These are phyloP conservation scores for Arabidopsis lyrata DNA, from an alignment of 441 rosid species.

Conservation along the genomic window DNA sequence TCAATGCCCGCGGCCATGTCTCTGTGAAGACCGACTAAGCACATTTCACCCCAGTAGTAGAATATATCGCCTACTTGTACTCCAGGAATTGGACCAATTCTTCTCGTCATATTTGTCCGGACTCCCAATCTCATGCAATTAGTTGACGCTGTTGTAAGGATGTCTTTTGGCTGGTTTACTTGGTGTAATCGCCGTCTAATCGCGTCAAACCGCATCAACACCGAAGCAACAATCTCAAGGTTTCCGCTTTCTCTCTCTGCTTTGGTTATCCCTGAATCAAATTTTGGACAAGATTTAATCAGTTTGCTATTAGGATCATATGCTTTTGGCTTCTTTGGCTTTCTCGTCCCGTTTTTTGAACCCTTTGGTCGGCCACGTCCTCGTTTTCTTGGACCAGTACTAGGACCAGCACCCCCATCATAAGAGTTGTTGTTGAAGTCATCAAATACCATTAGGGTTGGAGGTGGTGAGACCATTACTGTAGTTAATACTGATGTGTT, in stretches of 20 bases:
- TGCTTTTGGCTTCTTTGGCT: neutral
- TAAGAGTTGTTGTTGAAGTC: neutral
- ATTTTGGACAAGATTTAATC: neutral
- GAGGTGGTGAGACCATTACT: neutral
- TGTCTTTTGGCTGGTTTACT: constrained; percentile 34
- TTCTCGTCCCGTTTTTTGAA: neutral
- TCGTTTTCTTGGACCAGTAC: constrained; percentile 9
- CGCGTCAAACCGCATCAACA: constrained; percentile 47
- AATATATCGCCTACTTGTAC: constrained; percentile 72
- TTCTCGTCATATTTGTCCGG: constrained; percentile 47
- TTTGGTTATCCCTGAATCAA: neutral
- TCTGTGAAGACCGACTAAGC: constrained; percentile 68
- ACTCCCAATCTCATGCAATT: constrained; percentile 44
- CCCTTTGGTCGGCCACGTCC: constrained; percentile 34
- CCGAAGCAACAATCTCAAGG: constrained; percentile 36
- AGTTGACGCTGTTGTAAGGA: constrained; percentile 19
- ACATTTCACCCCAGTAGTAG: constrained; percentile 71
- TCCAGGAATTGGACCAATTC: constrained; percentile 62
- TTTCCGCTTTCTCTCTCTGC: constrained; percentile 42
- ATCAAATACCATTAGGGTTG: neutral
- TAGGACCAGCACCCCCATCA: neutral
- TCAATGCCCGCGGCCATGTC: constrained; percentile 77
- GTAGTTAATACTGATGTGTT: too few relatives aligned
- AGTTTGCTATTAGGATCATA: neutral
- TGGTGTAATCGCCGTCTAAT: constrained; percentile 54